phyloP scores from a whole-genome alignment of 2,329 filamentous ascomycete genomes.

The Aspergillus unguis region DNA sequence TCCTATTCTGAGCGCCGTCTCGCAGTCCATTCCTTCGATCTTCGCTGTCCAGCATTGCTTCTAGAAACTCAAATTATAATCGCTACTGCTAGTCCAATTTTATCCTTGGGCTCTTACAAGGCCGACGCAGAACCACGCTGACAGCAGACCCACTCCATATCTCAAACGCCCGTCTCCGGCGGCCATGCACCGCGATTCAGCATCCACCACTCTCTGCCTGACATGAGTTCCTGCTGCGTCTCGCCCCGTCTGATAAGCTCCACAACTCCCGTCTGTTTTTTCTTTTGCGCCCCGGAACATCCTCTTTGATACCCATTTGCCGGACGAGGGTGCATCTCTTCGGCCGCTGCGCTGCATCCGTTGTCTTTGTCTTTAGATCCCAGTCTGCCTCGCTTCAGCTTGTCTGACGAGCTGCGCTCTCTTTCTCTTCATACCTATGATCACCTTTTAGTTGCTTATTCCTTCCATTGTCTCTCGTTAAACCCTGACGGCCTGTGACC shows the following conservation, averaged over 20 bases:
- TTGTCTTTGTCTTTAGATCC: slow-evolving; percentile 9
- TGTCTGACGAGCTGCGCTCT: not conserved
- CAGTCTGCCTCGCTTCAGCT: slow-evolving; percentile 3
- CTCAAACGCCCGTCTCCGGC: slow-evolving; percentile 12
- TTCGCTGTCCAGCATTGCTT: too few species aligned
- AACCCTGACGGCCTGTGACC: not conserved
- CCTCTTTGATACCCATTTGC: not conserved
- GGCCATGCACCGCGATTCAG: slow-evolving; percentile 4
- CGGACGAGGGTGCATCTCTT: slow-evolving; percentile 2
- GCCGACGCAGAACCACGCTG: not conserved
- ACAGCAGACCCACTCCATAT: slow-evolving; percentile 10
- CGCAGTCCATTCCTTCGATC: not conserved
- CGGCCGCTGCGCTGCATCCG: slow-evolving; percentile 1
- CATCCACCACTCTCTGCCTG: slow-evolving; percentile 8
- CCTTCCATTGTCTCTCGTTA: slow-evolving; percentile 9
- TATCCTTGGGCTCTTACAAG: not conserved
- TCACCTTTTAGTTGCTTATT: not conserved
- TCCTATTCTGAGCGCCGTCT: too few species aligned
- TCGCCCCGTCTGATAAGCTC: slow-evolving; percentile 12
- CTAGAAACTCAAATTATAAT: too few species aligned
- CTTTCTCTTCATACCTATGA: not conserved
- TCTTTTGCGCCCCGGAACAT: slow-evolving; percentile 1
- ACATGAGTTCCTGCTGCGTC: not conserved
- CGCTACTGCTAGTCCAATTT: not conserved
- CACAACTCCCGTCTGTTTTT: slow-evolving; percentile 6